phyloP scores from a whole-genome alignment of 768 basidiomycete species.

The Macrolepiota dolichaula region DNA sequence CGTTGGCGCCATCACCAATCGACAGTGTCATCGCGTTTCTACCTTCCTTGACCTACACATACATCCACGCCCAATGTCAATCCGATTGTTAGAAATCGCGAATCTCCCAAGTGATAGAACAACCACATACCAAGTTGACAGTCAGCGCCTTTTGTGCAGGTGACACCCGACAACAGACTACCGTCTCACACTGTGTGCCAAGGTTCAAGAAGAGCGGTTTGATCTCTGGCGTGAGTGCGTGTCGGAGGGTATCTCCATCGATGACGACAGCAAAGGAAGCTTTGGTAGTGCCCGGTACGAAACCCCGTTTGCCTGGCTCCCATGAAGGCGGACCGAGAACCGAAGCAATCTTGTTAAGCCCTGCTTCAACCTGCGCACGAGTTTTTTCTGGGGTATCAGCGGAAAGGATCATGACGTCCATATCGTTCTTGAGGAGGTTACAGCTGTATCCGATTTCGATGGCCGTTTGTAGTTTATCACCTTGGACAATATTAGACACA shows the following conservation, averaged over 20 bases:
- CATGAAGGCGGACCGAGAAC: slow-evolving; percentile 71
- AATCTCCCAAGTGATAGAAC: slow-evolving; percentile 1
- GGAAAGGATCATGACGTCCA: slow-evolving; percentile 97
- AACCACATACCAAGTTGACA: slow-evolving; percentile 72
- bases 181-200: slow-evolving; percentile 94
- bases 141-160: slow-evolving; percentile 98
- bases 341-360: slow-evolving; percentile 91
- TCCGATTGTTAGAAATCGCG: too few species aligned
- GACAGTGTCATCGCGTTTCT: slow-evolving; percentile 94
- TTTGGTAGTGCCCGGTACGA: slow-evolving; percentile 52
- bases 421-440: slow-evolving; percentile 88
- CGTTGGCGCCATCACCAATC: slow-evolving; percentile 96
- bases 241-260: slow-evolving; percentile 87
- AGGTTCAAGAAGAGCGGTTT: slow-evolving; percentile 88
- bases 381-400: slow-evolving; percentile 75
- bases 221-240: slow-evolving; percentile 73
- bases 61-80: not conserved
- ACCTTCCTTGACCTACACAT: slow-evolving; percentile 89
- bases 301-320: slow-evolving; percentile 61
- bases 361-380: slow-evolving; percentile 85
- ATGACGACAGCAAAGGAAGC: slow-evolving; percentile 92
- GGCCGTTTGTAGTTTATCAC: slow-evolving; percentile 97
- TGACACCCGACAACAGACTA: slow-evolving; percentile 97
- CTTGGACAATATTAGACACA: slow-evolving; percentile 28
- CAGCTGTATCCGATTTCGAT: slow-evolving; percentile 98